Base-by-base conservation (phyloP, 2,329 filamentous ascomycete species). In the Sporothrix pallida region DNA sequence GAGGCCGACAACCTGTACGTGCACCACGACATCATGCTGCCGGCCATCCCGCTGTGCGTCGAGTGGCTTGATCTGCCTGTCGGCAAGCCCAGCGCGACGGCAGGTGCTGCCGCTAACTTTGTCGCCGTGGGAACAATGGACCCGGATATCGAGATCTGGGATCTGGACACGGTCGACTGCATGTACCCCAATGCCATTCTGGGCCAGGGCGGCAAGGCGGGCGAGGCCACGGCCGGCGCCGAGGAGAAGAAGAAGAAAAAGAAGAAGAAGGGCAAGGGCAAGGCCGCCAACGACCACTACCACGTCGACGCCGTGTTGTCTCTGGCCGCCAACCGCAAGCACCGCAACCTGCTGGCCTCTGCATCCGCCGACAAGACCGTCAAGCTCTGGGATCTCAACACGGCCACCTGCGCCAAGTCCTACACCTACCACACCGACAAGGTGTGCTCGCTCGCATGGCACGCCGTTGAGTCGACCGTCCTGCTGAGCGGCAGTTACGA, bases 11-110 rank as follows among this genome's bases (percentile, higher is more conserved):
- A 99, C 81, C 91, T 99, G 75, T 99, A 99, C 82, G 95, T 99
- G 31, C 96, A 99, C 84, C 96, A 99, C 87, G 96, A 99, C 83
- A 97, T 99, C 79, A 98, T 99, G 95, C 88, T 99, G 73, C 96
- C 96, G 46, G 95, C 95, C 31, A 97, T 99, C 80, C 96, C 96
- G 12, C 89, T 99, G 7, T 96, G 94, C 79, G 88, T 98, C 56
- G 96, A 99, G 84, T 99, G 96, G 96, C 84, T 99, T 62, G 93
- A 98, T 81, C 87, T 97, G 73, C 92, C 94, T n/a, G 94, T 97
- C 50, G 91, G 92, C 77, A 93, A 94, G 81, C 83, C 86, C 12
- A 84, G 82, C 63, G 83, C 87, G 5, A 88, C 88, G 58, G 88
- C 89, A 75, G 89, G 92, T 76, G 86, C 89, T 31, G 88, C 87